These are phyloP conservation scores for Trametes polyzona DNA, from an alignment of 1,284 basidiomycete genomes.

Conservation along the genomic window DNA sequence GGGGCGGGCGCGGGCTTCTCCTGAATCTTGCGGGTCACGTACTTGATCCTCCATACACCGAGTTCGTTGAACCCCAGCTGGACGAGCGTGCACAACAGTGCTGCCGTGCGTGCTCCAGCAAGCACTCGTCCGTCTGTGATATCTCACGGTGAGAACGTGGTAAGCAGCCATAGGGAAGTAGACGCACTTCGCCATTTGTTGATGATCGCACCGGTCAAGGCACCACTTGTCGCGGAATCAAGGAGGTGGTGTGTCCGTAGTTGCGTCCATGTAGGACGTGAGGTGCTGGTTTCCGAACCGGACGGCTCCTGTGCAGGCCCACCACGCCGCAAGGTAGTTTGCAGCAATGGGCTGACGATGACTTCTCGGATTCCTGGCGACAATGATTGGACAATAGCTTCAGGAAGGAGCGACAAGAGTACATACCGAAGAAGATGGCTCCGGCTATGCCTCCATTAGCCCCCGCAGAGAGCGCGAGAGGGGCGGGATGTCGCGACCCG, in stretches of 20 bases:
- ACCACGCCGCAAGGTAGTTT: constrained; percentile 36
- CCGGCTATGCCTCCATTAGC: constrained; percentile 70
- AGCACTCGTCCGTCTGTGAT: constrained; percentile 47
- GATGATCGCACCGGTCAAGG: constrained; percentile 57
- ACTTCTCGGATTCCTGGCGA: constrained; percentile 68
- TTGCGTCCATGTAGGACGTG: constrained; percentile 46
- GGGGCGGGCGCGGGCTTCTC: constrained; percentile 11
- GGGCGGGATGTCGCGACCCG: constrained; percentile 39
- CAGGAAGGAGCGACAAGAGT: not conserved
- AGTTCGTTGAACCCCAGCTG: constrained; percentile 71
- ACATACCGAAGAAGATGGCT: constrained; percentile 72
- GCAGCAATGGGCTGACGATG: constrained; percentile 58
- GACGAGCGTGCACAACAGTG: constrained; percentile 55
- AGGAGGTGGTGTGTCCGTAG: constrained; percentile 59
- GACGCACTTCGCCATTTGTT: constrained; percentile 50
- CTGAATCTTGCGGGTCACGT: constrained; percentile 43
- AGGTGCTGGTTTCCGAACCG: constrained; percentile 23
- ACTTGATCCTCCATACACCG: constrained; percentile 58
- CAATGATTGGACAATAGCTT: not conserved
- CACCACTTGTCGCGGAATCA: constrained; percentile 68
- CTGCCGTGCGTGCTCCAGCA: constrained; percentile 59
- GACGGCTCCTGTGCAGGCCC: constrained; percentile 28
- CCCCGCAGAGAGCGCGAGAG: constrained; percentile 55
- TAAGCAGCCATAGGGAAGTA: constrained; percentile 1
- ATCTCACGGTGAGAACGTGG: not conserved